Evolutionary conservation across 192 early-diverging fungal genomes (phyloP).

Genomic region (Cladochytrium replicatum): DNA sequence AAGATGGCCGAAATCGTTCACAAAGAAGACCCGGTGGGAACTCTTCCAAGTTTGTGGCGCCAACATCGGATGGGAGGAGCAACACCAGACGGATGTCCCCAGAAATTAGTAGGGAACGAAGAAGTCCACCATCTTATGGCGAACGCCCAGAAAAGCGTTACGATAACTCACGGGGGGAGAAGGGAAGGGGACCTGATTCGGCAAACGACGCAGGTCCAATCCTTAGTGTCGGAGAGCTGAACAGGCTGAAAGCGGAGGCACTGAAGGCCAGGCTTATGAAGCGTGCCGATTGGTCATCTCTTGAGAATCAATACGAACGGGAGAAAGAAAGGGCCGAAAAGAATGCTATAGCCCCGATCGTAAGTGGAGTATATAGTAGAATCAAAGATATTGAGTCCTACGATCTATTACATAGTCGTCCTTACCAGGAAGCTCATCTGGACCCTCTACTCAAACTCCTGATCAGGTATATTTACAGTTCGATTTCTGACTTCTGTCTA

Average conservation of each 20-base stretch:
- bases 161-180: too few relatives aligned
- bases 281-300: constrained; percentile 35
- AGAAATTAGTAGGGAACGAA: background rate
- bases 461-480: too few relatives aligned
- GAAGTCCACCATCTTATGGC: too few relatives aligned
- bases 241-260: constrained; percentile 72
- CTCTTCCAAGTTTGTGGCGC: constrained; percentile 5
- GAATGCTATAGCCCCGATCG: background rate
- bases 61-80: constrained; percentile 2
- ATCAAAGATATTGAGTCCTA: background rate
- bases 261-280: constrained; percentile 66
- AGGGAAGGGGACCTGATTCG: too few relatives aligned
- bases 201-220: background rate
- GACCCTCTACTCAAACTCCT: too few relatives aligned
- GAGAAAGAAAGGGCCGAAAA: constrained; percentile 41
- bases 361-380: background rate
- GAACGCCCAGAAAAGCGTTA: too few relatives aligned
- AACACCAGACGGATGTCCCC: background rate
- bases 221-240: constrained; percentile 60
- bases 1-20: constrained; percentile 11
- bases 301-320: constrained; percentile 63
- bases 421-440: too few relatives aligned
- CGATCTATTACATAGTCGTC: too few relatives aligned
- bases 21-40: background rate
- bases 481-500: too few relatives aligned